Conservation (phyloP, 768 basidiomycete genomes). For the Leucocoprinus sp. region DNA sequence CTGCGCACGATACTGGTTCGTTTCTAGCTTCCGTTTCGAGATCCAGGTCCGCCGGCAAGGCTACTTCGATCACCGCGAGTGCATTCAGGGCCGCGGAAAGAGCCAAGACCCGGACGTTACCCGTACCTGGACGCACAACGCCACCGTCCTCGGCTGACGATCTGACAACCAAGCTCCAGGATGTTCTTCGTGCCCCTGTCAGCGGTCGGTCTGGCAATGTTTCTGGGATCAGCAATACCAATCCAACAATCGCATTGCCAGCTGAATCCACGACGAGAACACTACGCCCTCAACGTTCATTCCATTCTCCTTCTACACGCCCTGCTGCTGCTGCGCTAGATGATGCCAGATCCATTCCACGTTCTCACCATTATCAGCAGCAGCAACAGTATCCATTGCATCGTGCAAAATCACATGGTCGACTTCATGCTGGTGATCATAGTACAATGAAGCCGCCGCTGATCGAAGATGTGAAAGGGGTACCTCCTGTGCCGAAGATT, state of each 20-base stretch:
- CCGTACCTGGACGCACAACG: constrained; percentile 29
- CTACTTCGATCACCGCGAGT: neutral
- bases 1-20: constrained; percentile 30
- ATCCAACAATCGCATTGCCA: neutral
- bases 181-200: constrained; percentile 22
- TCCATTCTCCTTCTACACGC: constrained; percentile 35
- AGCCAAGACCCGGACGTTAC: constrained; percentile 37
- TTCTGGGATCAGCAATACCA: neutral
- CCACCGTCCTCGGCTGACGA: constrained; percentile 46
- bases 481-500: constrained; percentile 5
- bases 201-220: neutral
- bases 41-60: constrained; percentile 11
- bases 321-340: constrained; percentile 18
- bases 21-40: constrained; percentile 19
- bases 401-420: constrained; percentile 11
- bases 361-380: constrained; percentile 14
- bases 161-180: constrained; percentile 48
- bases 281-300: constrained; percentile 50
- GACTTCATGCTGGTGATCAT: constrained; percentile 5
- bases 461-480: constrained; percentile 4
- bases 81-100: too few species aligned
- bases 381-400: neutral
- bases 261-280: constrained; percentile 17
- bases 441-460: neutral
- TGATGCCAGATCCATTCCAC: constrained; percentile 21